A percentile compares a stretch with the other conserved stretches of the same genome.
Conservation (phyloP, 1,284 basidiomycete genomes). For the Marasmius fiardii region DNA sequence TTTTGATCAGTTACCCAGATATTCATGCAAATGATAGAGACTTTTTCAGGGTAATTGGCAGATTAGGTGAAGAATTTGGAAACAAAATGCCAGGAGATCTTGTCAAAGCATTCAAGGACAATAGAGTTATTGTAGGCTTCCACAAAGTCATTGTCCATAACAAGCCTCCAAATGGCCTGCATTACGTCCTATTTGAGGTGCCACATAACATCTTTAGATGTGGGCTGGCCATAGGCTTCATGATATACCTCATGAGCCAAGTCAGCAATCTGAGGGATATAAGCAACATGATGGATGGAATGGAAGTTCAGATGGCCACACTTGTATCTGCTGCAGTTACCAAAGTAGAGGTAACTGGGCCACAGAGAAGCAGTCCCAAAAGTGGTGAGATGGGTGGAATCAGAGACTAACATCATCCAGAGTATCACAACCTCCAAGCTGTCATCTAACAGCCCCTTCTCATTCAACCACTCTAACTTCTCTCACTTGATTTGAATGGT, state of each 20-base stretch:
- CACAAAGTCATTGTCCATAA: conserved; percentile 27
- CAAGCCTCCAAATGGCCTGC: conserved; percentile 22
- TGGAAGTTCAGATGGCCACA: conserved; percentile 8
- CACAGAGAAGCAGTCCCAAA: conserved; percentile 25
- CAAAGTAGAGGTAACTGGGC: conserved; percentile 26
- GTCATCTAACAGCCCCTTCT: conserved; percentile 12
- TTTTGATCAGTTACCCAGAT: conserved; percentile 20
- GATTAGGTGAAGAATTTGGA: conserved; percentile 23
- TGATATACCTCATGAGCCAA: conserved; percentile 20
- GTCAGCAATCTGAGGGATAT: conserved; percentile 25
- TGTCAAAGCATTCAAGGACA: conserved; percentile 19
- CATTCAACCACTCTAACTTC: conserved; percentile 11
- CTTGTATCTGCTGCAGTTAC: conserved; percentile 23
- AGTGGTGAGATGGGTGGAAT: conserved; percentile 19
- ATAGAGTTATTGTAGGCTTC: conserved; percentile 25
- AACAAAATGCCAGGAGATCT: conserved; percentile 15
- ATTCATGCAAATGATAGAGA: conserved; percentile 23
- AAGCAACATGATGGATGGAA: conserved; percentile 27
- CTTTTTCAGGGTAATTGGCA: conserved; percentile 30
- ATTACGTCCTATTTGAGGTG: conserved; percentile 26
- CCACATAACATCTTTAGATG: conserved; percentile 13
- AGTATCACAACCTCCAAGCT: conserved; percentile 20
- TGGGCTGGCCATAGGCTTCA: conserved; percentile 1
- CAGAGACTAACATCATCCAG: conserved; percentile 25
- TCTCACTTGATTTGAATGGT: conserved; percentile 13